Evolutionary conservation across 352 stramenopile genomes (phyloP).

Genomic region (Pythium dissotocum): DNA sequence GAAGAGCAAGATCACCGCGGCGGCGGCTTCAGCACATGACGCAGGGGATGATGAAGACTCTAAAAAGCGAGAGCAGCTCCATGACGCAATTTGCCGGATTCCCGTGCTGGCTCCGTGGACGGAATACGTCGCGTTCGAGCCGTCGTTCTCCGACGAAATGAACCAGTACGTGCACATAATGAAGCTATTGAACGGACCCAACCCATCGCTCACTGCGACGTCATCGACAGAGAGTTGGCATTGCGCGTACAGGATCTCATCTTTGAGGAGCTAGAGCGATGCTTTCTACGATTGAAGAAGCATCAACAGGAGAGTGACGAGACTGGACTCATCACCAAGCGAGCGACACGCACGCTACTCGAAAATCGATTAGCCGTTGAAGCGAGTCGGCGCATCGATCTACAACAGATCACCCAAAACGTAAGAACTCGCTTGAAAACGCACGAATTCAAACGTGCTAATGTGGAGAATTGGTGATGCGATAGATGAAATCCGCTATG

Average conservation of each 20-base stretch:
- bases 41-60: background rate
- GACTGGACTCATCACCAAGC: conserved; percentile 42
- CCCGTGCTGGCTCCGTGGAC: conserved; percentile 53
- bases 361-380: conserved; percentile 64
- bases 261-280: conserved; percentile 38
- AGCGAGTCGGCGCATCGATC: conserved; percentile 57
- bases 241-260: conserved; percentile 42
- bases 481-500: conserved; percentile 53
- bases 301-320: conserved; percentile 44
- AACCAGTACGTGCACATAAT: conserved; percentile 34
- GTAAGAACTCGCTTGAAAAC: conserved; percentile 24
- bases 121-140: conserved; percentile 39
- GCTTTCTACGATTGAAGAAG: conserved; percentile 45
- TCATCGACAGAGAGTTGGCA: conserved; percentile 39
- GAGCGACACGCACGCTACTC: conserved; percentile 44
- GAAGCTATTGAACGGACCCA: background rate
- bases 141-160: conserved; percentile 47
- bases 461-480: background rate
- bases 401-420: conserved; percentile 42
- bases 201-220: background rate
- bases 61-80: conserved; percentile 5
- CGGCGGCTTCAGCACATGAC: background rate
- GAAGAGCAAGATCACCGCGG: background rate
- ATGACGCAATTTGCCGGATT: conserved; percentile 33
- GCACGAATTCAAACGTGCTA: too few species aligned